Base-by-base conservation (phyloP, 2,329 filamentous ascomycete genomes). In the Cladosporium sp. region DNA sequence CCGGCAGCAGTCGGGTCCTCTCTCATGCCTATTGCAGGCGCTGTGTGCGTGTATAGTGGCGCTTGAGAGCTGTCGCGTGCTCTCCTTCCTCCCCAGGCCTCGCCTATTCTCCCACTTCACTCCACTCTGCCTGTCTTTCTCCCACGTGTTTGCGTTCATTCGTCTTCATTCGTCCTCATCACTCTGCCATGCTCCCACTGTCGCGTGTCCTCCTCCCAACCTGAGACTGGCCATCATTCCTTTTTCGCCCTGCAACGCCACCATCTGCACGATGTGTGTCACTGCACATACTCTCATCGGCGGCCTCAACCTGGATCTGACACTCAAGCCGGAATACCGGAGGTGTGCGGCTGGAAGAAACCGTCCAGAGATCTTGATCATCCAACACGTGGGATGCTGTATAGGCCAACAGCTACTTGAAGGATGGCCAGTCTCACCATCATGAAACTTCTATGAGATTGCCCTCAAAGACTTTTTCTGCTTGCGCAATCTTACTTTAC, bases 191-290 rank as follows among this genome's bases (percentile, higher is more conserved):
- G 22, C 7, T 40, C 13, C n/a, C n/a, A 12, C 38, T 43, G 40
- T 43, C 40, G 29, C 27, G 40, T 32, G 40, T n/a, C 16, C 27
- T 43, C 18, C n/a, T 43, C 15, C 40, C 29, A 16, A 8, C 8
- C 27, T 7, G n/a, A 22, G 27, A 43, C 29, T 43, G 40, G 27
- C 12, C 40, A 9, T 32, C 18, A 19, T 32, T 33, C 11, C 29
- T 43, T 33, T 27, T 22, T 33, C 40, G 40, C 40, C 29, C 20
- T 22, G 29, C 18, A 39, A 39, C 29, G 40, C 40, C 40, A 43
- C 29, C 40, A 32, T 43, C 40, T 43, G 40, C 40, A 33, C 5
- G n/a, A 16, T 43, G n/a, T 30, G 40, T 43, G 29, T 43, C 40
- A 43, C 40, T 29, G 18, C 12, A 4, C 19, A 33, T 12, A 18